phyloP scores from a whole-genome alignment of 768 basidiomycete genomes.

The Suillus occidentalis region DNA sequence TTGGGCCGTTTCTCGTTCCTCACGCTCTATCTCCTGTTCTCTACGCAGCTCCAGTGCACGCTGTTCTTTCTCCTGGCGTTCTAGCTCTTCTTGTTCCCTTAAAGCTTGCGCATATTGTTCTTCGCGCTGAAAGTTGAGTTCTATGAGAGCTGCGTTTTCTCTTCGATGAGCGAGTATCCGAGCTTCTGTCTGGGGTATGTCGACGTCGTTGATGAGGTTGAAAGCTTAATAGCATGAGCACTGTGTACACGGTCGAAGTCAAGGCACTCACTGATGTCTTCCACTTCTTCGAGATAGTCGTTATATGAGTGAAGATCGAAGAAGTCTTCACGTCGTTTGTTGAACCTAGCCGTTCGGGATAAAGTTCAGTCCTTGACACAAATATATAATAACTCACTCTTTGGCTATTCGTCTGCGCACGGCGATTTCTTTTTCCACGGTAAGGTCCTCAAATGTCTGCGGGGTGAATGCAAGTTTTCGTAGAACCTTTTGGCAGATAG shows the following conservation, averaged over 20 bases:
- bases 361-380: not conserved
- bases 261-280: slow-evolving; percentile 71
- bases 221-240: slow-evolving; percentile 56
- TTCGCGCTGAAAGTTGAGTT: slow-evolving; percentile 80
- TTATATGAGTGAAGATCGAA: slow-evolving; percentile 77
- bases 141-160: slow-evolving; percentile 81
- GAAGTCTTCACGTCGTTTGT: slow-evolving; percentile 92
- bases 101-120: slow-evolving; percentile 72
- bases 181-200: slow-evolving; percentile 77
- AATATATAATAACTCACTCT: slow-evolving; percentile 53
- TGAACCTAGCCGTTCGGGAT: slow-evolving; percentile 61
- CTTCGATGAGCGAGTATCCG: slow-evolving; percentile 76
- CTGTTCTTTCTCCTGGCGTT: slow-evolving; percentile 66
- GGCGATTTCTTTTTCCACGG: slow-evolving; percentile 92
- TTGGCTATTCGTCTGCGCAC: slow-evolving; percentile 84
- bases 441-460: slow-evolving; percentile 91
- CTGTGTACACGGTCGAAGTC: not conserved
- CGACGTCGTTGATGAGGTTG: slow-evolving; percentile 91
- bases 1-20: slow-evolving; percentile 69
- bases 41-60: slow-evolving; percentile 65
- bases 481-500: slow-evolving; percentile 84
- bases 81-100: slow-evolving; percentile 79
- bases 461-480: slow-evolving; percentile 94
- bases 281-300: slow-evolving; percentile 94
- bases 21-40: slow-evolving; percentile 74